phyloP scores from a whole-genome alignment of 345 rosid genomes.

The Toxicodendron radicans region DNA sequence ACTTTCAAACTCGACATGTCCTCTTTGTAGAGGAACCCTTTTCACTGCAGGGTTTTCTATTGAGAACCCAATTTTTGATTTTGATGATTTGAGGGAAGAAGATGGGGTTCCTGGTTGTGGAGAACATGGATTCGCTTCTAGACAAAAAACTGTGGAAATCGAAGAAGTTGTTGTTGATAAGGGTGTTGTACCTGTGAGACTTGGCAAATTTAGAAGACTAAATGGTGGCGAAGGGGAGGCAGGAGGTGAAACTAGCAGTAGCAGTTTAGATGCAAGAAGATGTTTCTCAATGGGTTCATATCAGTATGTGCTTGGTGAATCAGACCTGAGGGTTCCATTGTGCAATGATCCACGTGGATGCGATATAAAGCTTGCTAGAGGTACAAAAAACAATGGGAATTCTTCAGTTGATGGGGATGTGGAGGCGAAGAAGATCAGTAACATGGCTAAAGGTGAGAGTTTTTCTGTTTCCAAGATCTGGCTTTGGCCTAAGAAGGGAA shows the following conservation, averaged over 20 bases:
- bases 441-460: slow-evolving; percentile 74
- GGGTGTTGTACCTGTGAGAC: slow-evolving; percentile 68
- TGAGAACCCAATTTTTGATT: slow-evolving; percentile 70
- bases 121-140: slow-evolving; percentile 33
- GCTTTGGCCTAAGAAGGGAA: slow-evolving; percentile 82
- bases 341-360: slow-evolving; percentile 27
- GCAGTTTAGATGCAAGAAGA: slow-evolving; percentile 78
- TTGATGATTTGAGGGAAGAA: slow-evolving; percentile 66
- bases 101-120: slow-evolving; percentile 44
- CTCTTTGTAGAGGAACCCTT: slow-evolving; percentile 78
- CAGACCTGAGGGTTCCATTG: slow-evolving; percentile 60
- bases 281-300: slow-evolving; percentile 89
- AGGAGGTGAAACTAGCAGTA: slow-evolving; percentile 79
- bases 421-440: slow-evolving; percentile 60
- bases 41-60: slow-evolving; percentile 62
- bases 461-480: slow-evolving; percentile 85
- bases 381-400: slow-evolving; percentile 31
- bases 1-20: slow-evolving; percentile 76
- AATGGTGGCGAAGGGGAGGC: slow-evolving; percentile 37
- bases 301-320: slow-evolving; percentile 70
- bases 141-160: slow-evolving; percentile 51
- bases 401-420: slow-evolving; percentile 34
- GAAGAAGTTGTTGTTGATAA: slow-evolving; percentile 65
- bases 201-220: slow-evolving; percentile 74
- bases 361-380: slow-evolving; percentile 28